Base-by-base conservation (phyloP, 768 basidiomycete genomes). In the Rhodocollybia butyracea region DNA sequence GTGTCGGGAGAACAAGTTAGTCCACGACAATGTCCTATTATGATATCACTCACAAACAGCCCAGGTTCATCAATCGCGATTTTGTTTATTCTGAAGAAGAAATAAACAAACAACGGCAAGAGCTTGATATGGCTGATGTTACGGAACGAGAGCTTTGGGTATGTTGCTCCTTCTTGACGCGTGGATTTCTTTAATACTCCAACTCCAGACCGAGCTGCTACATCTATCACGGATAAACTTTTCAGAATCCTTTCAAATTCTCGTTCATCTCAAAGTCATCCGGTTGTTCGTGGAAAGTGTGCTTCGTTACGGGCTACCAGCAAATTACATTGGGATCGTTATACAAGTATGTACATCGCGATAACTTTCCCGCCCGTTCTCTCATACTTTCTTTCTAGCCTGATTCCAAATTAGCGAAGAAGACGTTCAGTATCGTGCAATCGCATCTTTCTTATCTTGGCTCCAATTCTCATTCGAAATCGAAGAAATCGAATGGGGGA, bases 101-200 rank as follows among this genome's bases (percentile, higher is more conserved):
- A 56, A 74, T 94, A 27, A 77, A 77, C 57, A 92, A 87, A 70
- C 91, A 96, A 66, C 79, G 78, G 61, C 81, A 90, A 67, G 96
- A 96, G 48, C 73, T 97, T 12, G 82, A 85, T 30, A 76, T 76
- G n/a, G 85, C 94, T 2, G 86, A 87, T 60, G 78, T 81, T 6
- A 91, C 94, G 27, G 97, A 98, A 78, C 93, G 91, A 71, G 96
- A 99, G 65, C 85, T 97, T 46, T 98, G 97, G 97, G 95, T 96
- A 65, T 61, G 85, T 70, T 24, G n/a, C 2, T 36, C 11, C 27
- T 41, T 34, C 3, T 40, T 10, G 27, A 27, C 26, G 41, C 17
- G 10, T 21, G 2, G 24, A 27, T 19, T 32, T 27, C 34, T 17
- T 32, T 36, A 30, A 39, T 51, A 31, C 32, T 32, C 21, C 21